Conservation (phyloP, 208 protist species). For the Wallacemonas sp. region DNA sequence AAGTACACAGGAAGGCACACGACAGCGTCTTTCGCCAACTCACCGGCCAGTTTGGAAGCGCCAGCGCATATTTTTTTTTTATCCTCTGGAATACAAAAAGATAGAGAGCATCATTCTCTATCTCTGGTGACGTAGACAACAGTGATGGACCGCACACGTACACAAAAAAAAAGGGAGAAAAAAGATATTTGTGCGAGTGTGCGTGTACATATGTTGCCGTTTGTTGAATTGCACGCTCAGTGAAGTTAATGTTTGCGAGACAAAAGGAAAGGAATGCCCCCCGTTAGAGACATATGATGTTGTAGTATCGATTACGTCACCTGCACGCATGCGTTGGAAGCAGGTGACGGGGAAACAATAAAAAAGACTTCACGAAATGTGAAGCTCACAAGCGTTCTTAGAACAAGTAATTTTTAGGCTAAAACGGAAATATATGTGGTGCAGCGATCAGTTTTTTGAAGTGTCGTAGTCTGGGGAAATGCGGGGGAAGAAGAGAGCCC, state of each 20-base stretch:
- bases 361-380: conserved; percentile 11
- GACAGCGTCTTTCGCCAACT: conserved; percentile 18
- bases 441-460: conserved; percentile 1
- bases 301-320: conserved; percentile 17
- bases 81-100: conserved; percentile 23
- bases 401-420: conserved; percentile 9
- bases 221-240: conserved; percentile 23
- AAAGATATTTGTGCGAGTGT: too few species aligned
- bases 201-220: neutral
- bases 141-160: neutral
- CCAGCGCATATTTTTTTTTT: conserved; percentile 23
- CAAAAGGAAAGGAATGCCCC: conserved; percentile 37
- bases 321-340: neutral
- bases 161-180: conserved; percentile 9
- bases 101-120: conserved; percentile 20
- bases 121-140: conserved; percentile 14
- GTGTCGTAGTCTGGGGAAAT: conserved; percentile 18
- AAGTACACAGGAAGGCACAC: conserved; percentile 20
- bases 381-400: conserved; percentile 10
- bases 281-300: conserved; percentile 34
- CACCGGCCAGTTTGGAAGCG: conserved; percentile 25
- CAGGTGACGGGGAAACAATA: conserved; percentile 9
- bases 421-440: conserved; percentile 3
- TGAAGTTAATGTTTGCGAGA: conserved; percentile 20
- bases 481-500: conserved; percentile 76